Evolutionary conservation across 75 land plant genomes (phyloP), one percentile per base, ranked within the genome.

Genomic region (Isoetes taiwanensis): DNA sequence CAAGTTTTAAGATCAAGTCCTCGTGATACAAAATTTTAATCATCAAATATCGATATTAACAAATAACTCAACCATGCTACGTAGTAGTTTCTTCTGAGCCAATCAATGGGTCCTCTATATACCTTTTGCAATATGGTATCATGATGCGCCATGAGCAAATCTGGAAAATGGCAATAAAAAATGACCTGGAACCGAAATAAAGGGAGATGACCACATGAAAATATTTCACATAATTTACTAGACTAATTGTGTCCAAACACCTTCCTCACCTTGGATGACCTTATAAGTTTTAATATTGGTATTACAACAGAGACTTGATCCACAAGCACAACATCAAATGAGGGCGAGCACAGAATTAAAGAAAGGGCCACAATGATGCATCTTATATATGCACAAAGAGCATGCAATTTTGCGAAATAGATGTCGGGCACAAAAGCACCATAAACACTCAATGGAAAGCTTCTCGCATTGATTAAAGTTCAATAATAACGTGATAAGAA

Each of bases 91-190:
- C 99, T 69, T 94, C 99, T n/a, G 30, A 94, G 29, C 62, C 72
- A 77, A 53, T 94, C 96, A 61, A 94, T 77, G 14, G 99, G 99
- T 54, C 46, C 72, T 35, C 99, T 72, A 56, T 94, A 94, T 1
- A 88, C 27, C 52, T 72, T 88, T 63, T 87, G 82, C 9, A 84
- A 61, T 10, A 41, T 8, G 34, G 79, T 88, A 3, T 84, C 74
- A 41, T 76, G 99, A 61, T 77, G 75, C 28, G 99, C 99, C 21
- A 94, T 77, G 41, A 94, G 67, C 40, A 84, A 43, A 72, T 94
- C 99, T 21, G 99, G 99, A 78, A 88, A 94, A 70, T 94, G 99
- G 65, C 99, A 94, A 70, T 89, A 94, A 43, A 88, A 94, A 25
- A 94, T 71, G 42, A 94, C 70, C 99, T 94, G n/a, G n/a, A n/a